A percentile compares a stretch with the other conserved stretches of the same genome.
Conservation (phyloP, 2,329 filamentous ascomycete species). For the Pestalotiopsis sp. region DNA sequence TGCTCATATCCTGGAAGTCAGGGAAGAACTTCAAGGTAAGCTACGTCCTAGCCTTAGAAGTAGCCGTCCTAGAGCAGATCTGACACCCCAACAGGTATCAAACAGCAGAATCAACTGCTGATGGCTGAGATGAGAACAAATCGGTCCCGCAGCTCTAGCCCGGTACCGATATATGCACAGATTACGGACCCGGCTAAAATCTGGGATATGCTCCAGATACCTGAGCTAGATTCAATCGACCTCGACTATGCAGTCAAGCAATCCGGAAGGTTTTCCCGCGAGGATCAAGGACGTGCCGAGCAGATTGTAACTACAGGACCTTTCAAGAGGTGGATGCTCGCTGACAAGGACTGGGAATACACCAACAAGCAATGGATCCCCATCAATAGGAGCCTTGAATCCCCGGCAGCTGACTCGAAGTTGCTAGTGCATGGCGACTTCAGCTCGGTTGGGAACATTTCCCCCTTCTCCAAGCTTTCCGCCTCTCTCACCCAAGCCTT, state of each 20-base stretch:
- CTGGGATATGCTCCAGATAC: neutral
- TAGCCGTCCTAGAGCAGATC: accelerated
- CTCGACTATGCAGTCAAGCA: neutral
- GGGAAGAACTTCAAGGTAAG: neutral
- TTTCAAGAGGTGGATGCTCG: neutral
- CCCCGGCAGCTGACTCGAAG: neutral
- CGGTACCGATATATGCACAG: neutral
- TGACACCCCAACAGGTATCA: neutral
- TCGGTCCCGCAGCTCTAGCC: neutral
- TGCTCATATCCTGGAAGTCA: neutral
- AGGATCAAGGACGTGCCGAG: neutral
- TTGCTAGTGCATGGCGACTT: neutral
- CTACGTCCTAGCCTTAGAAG: neutral
- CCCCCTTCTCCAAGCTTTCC: neutral
- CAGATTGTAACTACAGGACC: neutral
- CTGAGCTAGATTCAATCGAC: neutral
- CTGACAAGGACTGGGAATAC: neutral
- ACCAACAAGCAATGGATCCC: neutral
- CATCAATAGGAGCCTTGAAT: accelerated
- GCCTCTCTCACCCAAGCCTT: neutral
- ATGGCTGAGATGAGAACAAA: neutral
- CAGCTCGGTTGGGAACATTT: neutral
- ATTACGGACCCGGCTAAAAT: neutral
- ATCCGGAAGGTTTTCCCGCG: neutral
- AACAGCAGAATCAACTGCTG: neutral